A percentile compares a stretch with the other conserved stretches of the same genome.
These are phyloP conservation scores for Colletotrichum sp. DNA, from an alignment of 2,329 filamentous ascomycete genomes.

Conservation along the genomic window DNA sequence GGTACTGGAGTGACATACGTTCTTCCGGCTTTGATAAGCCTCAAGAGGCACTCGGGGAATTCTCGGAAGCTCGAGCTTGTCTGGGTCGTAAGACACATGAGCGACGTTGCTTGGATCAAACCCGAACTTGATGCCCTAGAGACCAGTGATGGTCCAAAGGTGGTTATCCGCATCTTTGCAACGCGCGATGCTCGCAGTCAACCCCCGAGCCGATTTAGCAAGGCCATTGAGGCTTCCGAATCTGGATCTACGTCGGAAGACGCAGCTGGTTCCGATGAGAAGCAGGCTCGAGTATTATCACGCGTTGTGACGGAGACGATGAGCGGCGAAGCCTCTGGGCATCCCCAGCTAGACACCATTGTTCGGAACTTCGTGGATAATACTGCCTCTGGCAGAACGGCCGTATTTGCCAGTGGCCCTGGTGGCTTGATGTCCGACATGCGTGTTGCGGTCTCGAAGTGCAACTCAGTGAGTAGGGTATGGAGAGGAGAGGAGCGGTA, in stretches of 20 bases:
- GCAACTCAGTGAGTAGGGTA: constrained; percentile 57
- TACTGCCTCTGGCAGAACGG: constrained; percentile 54
- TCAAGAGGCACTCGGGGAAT: constrained; percentile 29
- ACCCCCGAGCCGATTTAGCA: constrained; percentile 25
- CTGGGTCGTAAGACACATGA: constrained; percentile 64
- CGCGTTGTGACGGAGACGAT: constrained; percentile 22
- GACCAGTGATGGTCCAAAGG: constrained; percentile 34
- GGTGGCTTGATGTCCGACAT: constrained; percentile 63
- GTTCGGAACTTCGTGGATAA: constrained; percentile 53
- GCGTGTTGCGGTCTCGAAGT: constrained; percentile 55
- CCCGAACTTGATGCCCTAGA: constrained; percentile 58
- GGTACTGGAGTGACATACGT: constrained; percentile 46
- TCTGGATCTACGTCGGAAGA: constrained; percentile 1
- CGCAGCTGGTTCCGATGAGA: constrained; percentile 20
- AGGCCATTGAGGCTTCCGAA: constrained; percentile 1
- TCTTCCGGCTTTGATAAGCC: constrained; percentile 48
- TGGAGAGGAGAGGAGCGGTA: constrained; percentile 63
- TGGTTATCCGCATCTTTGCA: constrained; percentile 63
- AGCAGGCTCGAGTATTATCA: constrained; percentile 23
- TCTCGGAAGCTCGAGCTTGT: constrained; percentile 62
- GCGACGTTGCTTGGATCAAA: constrained; percentile 63
- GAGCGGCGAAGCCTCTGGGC: constrained; percentile 23
- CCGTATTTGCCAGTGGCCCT: constrained; percentile 66
- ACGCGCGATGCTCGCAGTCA: constrained; percentile 52
- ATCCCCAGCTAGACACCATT: constrained; percentile 52